Conservation (phyloP, 1,139 yeast genomes). For the Suhomyces wounanorum region DNA sequence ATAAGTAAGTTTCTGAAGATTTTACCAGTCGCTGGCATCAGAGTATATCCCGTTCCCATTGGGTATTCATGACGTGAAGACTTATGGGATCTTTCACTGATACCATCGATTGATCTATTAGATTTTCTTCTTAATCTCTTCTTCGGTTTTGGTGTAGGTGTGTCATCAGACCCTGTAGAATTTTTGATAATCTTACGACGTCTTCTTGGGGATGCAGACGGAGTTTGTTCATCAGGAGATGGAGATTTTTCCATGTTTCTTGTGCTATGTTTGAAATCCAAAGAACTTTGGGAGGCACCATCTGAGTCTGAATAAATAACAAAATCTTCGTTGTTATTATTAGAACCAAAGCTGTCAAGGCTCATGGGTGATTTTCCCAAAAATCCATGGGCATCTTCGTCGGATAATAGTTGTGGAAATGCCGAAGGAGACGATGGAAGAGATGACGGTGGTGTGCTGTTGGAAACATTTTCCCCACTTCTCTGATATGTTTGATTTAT, state of each 20-base stretch:
- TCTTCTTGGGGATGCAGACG: constrained; percentile 11
- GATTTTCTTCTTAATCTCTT: constrained; percentile 35
- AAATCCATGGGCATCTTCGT: constrained; percentile 5
- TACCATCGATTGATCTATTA: constrained; percentile 26
- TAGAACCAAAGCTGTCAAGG: constrained; percentile 28
- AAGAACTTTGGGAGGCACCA: constrained; percentile 38
- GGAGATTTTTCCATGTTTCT: background rate
- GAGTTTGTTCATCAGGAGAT: constrained; percentile 3
- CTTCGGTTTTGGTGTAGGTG: constrained; percentile 27
- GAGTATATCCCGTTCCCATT: constrained; percentile 42
- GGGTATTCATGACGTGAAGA: constrained; percentile 21
- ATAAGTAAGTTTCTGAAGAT: constrained; percentile 79
- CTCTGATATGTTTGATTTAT: background rate
- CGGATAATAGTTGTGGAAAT: constrained; percentile 6
- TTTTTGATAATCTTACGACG: constrained; percentile 8
- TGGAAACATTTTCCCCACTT: background rate
- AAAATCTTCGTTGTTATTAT: constrained; percentile 29
- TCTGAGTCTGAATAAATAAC: constrained; percentile 45
- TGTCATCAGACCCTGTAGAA: constrained; percentile 4
- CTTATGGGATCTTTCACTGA: constrained; percentile 26
- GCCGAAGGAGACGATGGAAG: constrained; percentile 9
- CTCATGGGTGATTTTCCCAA: constrained; percentile 14
- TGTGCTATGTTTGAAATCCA: constrained; percentile 14
- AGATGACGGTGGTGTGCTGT: constrained; percentile 4
- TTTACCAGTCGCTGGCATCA: constrained; percentile 64